Evolutionary conservation across 768 basidiomycete genomes (phyloP).

Genomic region (Kwoniella newhampshirensis): DNA sequence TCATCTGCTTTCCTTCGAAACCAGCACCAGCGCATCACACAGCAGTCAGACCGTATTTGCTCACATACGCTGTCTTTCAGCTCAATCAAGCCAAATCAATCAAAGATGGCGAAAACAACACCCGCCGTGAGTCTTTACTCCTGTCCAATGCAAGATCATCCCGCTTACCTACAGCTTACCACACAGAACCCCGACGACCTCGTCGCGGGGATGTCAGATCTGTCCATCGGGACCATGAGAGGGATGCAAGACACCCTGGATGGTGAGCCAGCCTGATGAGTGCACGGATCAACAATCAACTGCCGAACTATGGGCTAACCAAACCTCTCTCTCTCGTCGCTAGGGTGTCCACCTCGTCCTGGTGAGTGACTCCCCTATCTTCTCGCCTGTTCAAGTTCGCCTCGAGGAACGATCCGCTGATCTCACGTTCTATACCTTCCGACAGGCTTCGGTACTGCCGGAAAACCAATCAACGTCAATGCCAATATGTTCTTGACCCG

Average conservation of each 20-base stretch:
- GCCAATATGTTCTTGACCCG: slow-evolving; percentile 47
- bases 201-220: slow-evolving; percentile 14
- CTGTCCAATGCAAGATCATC: background rate
- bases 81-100: too few relatives aligned
- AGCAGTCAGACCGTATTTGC: too few relatives aligned
- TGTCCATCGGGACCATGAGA: slow-evolving; percentile 8
- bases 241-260: slow-evolving; percentile 19
- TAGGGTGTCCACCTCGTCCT: slow-evolving; percentile 24
- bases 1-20: too few relatives aligned
- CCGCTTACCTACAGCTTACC: background rate
- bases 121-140: background rate
- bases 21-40: too few relatives aligned
- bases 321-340: background rate
- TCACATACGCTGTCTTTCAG: too few relatives aligned
- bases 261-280: slow-evolving; percentile 2
- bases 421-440: background rate
- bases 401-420: background rate
- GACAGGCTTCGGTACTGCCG: slow-evolving; percentile 39
- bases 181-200: slow-evolving; percentile 11
- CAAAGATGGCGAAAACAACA: too few relatives aligned
- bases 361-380: slow-evolving; percentile 4
- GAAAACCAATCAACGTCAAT: slow-evolving; percentile 31
- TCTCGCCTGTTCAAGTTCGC: background rate
- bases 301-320: too few relatives aligned
- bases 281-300: too few relatives aligned